Conservation (phyloP, 129 eudicot species). For the Gnaphalium uliginosum region DNA sequence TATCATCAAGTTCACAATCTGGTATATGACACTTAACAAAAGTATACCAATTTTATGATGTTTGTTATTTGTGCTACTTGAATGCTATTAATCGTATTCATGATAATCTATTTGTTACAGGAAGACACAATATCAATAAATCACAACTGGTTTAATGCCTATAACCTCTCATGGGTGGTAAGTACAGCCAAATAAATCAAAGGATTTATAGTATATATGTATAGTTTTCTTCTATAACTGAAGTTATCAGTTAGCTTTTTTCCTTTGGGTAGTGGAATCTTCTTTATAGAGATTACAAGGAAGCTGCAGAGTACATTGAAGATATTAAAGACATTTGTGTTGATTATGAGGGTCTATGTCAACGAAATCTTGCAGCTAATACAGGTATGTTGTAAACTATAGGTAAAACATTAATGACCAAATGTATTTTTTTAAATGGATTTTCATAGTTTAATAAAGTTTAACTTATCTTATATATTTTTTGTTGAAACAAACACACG, state of each 20-base stretch:
- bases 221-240: constrained; percentile 1
- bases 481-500: neutral
- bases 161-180: constrained; percentile 89
- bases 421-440: neutral
- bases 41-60: neutral
- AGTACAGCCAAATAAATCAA: constrained; percentile 33
- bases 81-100: neutral
- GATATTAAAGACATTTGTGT: constrained; percentile 89
- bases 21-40: constrained; percentile 49
- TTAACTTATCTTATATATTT: no score
- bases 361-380: constrained; percentile 90
- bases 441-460: neutral
- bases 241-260: constrained; percentile 16
- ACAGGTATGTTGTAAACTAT: constrained; percentile 49
- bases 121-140: constrained; percentile 93
- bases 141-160: constrained; percentile 98
- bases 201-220: neutral
- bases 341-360: constrained; percentile 94
- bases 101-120: constrained; percentile 47
- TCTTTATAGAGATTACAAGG: constrained; percentile 75
- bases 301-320: constrained; percentile 80
- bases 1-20: constrained; percentile 97
- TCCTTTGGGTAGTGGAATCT: constrained; percentile 68
- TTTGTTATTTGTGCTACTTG: constrained; percentile 17
- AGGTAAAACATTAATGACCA: constrained; percentile 1